Evolutionary conservation across 2,329 filamentous ascomycete species (phyloP).

Genomic region (Colletotrichum neosansevieriae): DNA sequence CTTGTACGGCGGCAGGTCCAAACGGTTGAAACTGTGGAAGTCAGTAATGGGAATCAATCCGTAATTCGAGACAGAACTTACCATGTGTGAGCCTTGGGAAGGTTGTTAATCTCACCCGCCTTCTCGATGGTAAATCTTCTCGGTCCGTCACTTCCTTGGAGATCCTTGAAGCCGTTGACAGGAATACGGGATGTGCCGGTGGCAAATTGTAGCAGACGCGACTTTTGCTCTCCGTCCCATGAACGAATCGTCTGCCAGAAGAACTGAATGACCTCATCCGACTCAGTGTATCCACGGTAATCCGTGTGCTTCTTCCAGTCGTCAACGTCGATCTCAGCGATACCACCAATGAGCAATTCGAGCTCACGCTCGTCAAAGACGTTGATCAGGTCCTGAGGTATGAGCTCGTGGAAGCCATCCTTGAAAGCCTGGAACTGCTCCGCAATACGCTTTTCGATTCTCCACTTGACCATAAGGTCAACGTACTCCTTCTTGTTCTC

Average conservation of each 20-base stretch:
- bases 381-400: slow-evolving; percentile 95
- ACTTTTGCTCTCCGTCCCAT: slow-evolving; percentile 99
- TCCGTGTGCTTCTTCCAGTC: slow-evolving; percentile 99
- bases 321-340: slow-evolving; percentile 99
- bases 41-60: slow-evolving; percentile 41
- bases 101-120: slow-evolving; percentile 87
- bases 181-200: slow-evolving; percentile 98
- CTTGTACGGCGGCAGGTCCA: slow-evolving; percentile 96
- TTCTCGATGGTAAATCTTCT: slow-evolving; percentile 98
- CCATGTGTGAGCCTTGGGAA: slow-evolving; percentile 99
- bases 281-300: slow-evolving; percentile 98
- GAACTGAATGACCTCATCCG: slow-evolving; percentile 95
- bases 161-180: slow-evolving; percentile 99
- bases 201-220: slow-evolving; percentile 93
- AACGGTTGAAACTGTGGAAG: slow-evolving; percentile 85
- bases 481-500: slow-evolving; percentile 99
- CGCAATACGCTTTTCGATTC: slow-evolving; percentile 97
- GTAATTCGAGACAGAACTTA: slow-evolving; percentile 61
- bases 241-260: slow-evolving; percentile 98
- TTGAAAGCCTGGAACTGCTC: slow-evolving; percentile 99
- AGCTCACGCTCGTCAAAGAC: slow-evolving; percentile 98
- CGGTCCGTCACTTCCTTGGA: slow-evolving; percentile 96
- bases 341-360: slow-evolving; percentile 96
- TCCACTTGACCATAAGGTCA: slow-evolving; percentile 98
- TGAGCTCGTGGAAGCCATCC: slow-evolving; percentile 96